These are phyloP conservation scores for Vanderwaltozyma tropicalis DNA, from an alignment of 805 yeast genomes.

Conservation along the genomic window DNA sequence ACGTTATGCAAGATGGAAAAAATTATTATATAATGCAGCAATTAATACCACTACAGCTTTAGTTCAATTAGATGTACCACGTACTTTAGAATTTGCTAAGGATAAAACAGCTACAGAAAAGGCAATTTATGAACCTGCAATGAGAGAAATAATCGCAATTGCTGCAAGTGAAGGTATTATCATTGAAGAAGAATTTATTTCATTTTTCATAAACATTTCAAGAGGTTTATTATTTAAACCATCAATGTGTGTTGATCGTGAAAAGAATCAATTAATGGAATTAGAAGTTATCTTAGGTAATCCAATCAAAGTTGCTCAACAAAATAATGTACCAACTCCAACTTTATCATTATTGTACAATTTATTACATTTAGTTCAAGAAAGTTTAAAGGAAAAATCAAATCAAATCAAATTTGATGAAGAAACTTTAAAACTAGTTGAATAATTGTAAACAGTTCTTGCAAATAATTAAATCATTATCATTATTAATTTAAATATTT, in stretches of 20 bases:
- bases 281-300: conserved; percentile 65
- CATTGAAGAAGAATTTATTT: conserved; percentile 38
- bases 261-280: conserved; percentile 56
- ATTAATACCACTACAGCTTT: conserved; percentile 52
- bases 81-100: conserved; percentile 36
- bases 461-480: too few species aligned
- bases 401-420: conserved; percentile 30
- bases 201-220: conserved; percentile 42
- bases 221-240: conserved; percentile 47
- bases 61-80: conserved; percentile 46
- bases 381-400: conserved; percentile 44
- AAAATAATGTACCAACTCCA: conserved; percentile 45
- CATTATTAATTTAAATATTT: too few species aligned
- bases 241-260: conserved; percentile 58
- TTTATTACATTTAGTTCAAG: conserved; percentile 52
- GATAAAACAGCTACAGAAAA: conserved; percentile 27
- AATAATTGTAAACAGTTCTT: too few species aligned
- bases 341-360: conserved; percentile 45
- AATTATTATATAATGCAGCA: conserved; percentile 56
- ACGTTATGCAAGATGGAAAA: conserved; percentile 46
- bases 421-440: neutral
- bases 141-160: conserved; percentile 50
- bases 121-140: conserved; percentile 39
- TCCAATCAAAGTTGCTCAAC: conserved; percentile 39
- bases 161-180: conserved; percentile 52